Evolutionary conservation across 129 eudicot species (phyloP).

Genomic region (Centrapalus pauciflorus): DNA sequence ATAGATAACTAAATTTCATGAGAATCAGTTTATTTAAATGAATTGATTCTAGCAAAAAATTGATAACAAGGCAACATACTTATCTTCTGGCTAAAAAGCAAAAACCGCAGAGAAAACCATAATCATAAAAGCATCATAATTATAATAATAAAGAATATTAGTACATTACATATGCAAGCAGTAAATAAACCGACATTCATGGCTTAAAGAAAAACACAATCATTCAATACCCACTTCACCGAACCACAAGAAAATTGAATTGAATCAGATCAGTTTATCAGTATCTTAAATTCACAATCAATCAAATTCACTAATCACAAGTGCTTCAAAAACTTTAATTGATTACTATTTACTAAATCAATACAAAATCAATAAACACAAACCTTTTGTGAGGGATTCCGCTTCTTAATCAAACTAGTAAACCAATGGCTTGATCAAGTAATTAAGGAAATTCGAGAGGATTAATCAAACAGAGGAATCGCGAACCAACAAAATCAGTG

Average conservation of each 20-base stretch:
- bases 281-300: background rate
- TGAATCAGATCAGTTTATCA: background rate
- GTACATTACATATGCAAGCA: background rate
- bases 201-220: conserved; percentile 14
- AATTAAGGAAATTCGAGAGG: background rate
- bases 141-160: no score
- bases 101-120: conserved; percentile 10
- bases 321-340: conserved; percentile 1
- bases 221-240: conserved; percentile 29
- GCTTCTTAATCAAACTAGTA: conserved; percentile 5
- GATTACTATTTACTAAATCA: no score
- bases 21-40: background rate
- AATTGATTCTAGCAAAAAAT: background rate
- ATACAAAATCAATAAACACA: conserved; percentile 7
- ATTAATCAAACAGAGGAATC: background rate
- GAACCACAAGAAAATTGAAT: background rate
- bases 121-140: conserved; percentile 26
- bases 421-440: background rate
- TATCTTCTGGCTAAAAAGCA: conserved; percentile 11
- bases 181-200: conserved; percentile 11
- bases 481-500: no score
- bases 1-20: background rate
- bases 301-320: background rate
- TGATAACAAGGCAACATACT: background rate
- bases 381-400: conserved; percentile 15